Base-by-base conservation (phyloP, 2,329 filamentous ascomycete genomes). In the Curvularia sp. region DNA sequence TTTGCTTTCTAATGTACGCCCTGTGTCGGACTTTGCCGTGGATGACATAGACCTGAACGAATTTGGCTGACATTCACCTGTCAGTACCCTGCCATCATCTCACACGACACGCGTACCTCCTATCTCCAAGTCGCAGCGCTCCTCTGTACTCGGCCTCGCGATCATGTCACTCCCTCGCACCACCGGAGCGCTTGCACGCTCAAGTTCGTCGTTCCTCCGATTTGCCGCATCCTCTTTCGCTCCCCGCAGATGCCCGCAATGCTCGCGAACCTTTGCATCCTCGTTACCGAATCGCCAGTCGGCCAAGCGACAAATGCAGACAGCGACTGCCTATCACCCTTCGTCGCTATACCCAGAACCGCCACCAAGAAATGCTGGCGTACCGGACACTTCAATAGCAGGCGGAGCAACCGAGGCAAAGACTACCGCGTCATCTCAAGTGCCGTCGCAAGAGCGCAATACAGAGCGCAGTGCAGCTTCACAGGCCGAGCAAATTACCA, bases 271-370 rank as follows among this genome's bases (percentile, higher is more conserved):
- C 26, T 82, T 82, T 67, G 80, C 80, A 43, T 78, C 78, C 24
- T 77, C 72, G 59, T 70, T 60, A 41, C 70, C 74, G 5, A 72
- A 70, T 58, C 66, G 69, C 6, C 73, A 75, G 54, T 74, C 76
- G 12, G 69, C 72, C 2, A 77, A 74, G 68, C 67, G 77, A 22
- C 74, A 75, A 61, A 83, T 90, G 73, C 87, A 88, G 73, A 89
- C 88, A 12, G 86, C 85, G 31, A 88, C 86, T 18, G 85, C 86
- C 48, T 88, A 88, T 68, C 85, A 84, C 57, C 86, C 88, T 20
- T 83, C 86, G 58, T 81, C 81, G 1, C 75, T 90, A n/a, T 80
- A 83, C 15, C 77, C 83, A 0, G 80, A 83, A 47, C 83, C 85
- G 65, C 84, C 85, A 12, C 85, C 85, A 44, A 83, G 85, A 65